These are phyloP conservation scores for Ampelomyces quisqualis DNA, from an alignment of 2,329 filamentous ascomycete genomes.

Conservation along the genomic window DNA sequence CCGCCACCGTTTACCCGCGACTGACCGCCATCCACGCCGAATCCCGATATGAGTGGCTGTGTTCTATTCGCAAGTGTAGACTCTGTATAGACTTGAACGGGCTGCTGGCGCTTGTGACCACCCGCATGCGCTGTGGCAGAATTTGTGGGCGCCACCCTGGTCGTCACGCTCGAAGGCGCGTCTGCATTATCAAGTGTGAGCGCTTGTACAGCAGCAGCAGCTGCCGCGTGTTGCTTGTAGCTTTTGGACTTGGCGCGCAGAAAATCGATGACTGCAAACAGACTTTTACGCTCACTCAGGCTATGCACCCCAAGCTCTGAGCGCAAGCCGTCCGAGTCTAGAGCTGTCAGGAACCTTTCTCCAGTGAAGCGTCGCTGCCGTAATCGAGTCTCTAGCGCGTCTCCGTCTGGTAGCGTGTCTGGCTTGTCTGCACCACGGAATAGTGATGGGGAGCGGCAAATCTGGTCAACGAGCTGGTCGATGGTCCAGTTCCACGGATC, in stretches of 20 bases:
- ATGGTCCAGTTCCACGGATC: conserved; percentile 78
- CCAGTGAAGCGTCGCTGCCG: conserved; percentile 67
- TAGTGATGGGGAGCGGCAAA: conserved; percentile 60
- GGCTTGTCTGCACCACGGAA: conserved; percentile 45
- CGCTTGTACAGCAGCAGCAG: conserved; percentile 4
- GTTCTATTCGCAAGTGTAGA: too few relatives aligned
- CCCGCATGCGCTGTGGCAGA: neutral
- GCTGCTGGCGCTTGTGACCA: conserved; percentile 9
- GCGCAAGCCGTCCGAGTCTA: conserved; percentile 51
- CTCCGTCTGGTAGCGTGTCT: conserved; percentile 52
- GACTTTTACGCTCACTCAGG: conserved; percentile 58
- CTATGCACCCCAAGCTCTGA: conserved; percentile 54
- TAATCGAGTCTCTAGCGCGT: conserved; percentile 56
- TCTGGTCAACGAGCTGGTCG: conserved; percentile 64
- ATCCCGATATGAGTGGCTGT: too few relatives aligned
- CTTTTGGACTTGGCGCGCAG: conserved; percentile 46
- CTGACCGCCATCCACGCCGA: conserved; percentile 1
- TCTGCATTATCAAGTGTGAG: too few relatives aligned
- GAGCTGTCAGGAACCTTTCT: conserved; percentile 60
- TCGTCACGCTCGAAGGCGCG: too few relatives aligned
- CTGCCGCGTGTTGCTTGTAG: conserved; percentile 8
- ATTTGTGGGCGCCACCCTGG: neutral
- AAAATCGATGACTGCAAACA: conserved; percentile 60
- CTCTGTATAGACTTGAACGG: too few relatives aligned
- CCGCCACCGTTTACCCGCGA: too few relatives aligned